phyloP scores from a whole-genome alignment of 164 flowering plant species.

The Chloranthus sessilifolius region DNA sequence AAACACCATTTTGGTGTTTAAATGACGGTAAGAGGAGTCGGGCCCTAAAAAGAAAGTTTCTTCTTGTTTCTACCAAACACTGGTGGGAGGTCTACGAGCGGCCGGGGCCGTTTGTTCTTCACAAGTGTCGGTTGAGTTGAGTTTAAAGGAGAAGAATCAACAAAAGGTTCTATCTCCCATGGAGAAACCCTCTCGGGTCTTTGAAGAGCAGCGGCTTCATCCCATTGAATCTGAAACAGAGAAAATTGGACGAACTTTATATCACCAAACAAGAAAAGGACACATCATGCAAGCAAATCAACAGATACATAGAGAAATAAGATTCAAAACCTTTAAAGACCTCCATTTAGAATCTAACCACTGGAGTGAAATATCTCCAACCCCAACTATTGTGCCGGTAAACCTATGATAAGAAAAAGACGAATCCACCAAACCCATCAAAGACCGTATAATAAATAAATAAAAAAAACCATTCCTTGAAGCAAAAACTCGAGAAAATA shows the following conservation, averaged over 20 bases:
- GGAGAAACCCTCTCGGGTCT: slow-evolving; percentile 90
- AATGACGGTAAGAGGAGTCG: too few relatives aligned
- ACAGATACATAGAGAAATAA: not conserved
- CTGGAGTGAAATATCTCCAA: slow-evolving; percentile 49
- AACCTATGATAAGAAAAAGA: slow-evolving; percentile 33
- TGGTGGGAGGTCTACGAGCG: slow-evolving; percentile 41
- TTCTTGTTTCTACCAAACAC: slow-evolving; percentile 43
- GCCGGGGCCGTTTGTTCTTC: slow-evolving; percentile 63
- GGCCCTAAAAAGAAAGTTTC: too few relatives aligned
- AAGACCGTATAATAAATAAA: too few relatives aligned
- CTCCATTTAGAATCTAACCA: slow-evolving; percentile 81
- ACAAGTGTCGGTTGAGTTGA: slow-evolving; percentile 22
- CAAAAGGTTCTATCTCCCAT: slow-evolving; percentile 87
- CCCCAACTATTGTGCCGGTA: slow-evolving; percentile 66
- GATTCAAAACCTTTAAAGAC: slow-evolving; percentile 46
- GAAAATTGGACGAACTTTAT: not conserved
- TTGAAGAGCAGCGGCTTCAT: slow-evolving; percentile 64
- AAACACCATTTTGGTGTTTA: too few relatives aligned
- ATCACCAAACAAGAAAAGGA: not conserved
- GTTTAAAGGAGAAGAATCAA: slow-evolving; percentile 34
- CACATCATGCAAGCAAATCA: not conserved
- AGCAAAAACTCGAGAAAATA: too few relatives aligned
- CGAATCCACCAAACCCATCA: too few relatives aligned
- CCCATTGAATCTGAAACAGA: slow-evolving; percentile 82
- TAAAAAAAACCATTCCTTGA: too few relatives aligned